Base-by-base conservation (phyloP, 305 asterid species). In the Solanum hybrid region DNA sequence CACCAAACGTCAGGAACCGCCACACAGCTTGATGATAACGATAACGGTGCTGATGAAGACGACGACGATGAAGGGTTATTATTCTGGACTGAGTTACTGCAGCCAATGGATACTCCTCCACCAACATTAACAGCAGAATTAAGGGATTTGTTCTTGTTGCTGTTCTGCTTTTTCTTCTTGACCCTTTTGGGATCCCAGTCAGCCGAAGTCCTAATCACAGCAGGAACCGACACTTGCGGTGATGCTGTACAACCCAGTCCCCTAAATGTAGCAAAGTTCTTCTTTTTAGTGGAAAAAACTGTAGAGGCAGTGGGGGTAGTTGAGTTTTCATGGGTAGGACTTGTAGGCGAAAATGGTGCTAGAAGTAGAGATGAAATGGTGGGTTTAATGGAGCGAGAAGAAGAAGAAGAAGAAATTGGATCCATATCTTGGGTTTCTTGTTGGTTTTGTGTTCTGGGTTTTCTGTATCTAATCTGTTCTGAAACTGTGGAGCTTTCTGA, bases 1-100 rank as follows among this genome's bases (percentile, higher is more conserved):
- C 98, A 94, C 96, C 97, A 96, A 86, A 95, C 98, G 94, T 97
- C 99, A 84, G 96, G 95, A 45, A 88, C 95, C 85, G 95, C 94
- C 89, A 95, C 97, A 90, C 97, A 96, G 88, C 94, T 93, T 7
- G 97, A 95, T 3, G 84, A 78, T 20, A 78, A 78, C 1, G 83
- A 9, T 33, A 78, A 78, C 4, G 83, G 83, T 20, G 8, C 83
- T 78, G 83, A 33, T 78, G 82, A 77, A 32, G 82, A 78, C 2
- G 99, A 93, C 83, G 94, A 39, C 29, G 96, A 94, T 81, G 92
- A 61, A 61, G 72, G 87, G 3, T 77, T 84, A 36, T 90, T 11
- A 36, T 90, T 11, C 83, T 36, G 86, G 57, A 14, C 1, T 27
- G 10, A 39, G 41, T 89, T 87, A 89, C n/a, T 79, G 78, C 85